Base-by-base conservation (phyloP, 2,329 filamentous ascomycete genomes). In the Lasiodiplodia gonubiensis region DNA sequence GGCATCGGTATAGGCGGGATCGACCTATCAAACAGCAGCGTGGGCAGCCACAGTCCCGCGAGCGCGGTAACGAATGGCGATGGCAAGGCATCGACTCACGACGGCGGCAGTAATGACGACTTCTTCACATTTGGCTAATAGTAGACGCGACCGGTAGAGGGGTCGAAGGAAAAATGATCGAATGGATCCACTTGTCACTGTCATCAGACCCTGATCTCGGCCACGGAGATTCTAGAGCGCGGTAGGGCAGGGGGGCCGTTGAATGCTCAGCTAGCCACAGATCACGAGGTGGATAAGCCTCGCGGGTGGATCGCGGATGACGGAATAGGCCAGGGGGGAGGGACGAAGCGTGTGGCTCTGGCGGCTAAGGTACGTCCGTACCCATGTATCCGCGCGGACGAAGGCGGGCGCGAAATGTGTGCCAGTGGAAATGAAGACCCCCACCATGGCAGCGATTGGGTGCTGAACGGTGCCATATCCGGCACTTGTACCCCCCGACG, bases 1-100 rank as follows among this genome's bases (percentile, higher is more conserved):
- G 64, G 64, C 54, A 67, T 67, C 46, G 60, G 66, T 11, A 64
- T 63, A 8, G 60, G 66, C 49, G 60, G 59, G 21, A 65, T 64
- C 53, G 66, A 59, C 49, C 59, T 65, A 57, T 64, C 30, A 6
- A 61, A 53, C 49, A 57, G 66, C 46, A 64, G 66, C 66, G 33
- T 67, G n/a, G 66, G 59, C 51, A 65, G 60, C 66, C 63, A 48
- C 48, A 66, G 53, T 51, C 48, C 64, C 21, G 54, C 53, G 16
- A 57, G 52, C 23, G 39, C 42, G 27, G 42, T 59, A 39, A 53
- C 53, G 14, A 66, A 66, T n/a, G 64, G 64, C 23, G 64, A 57
- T 11, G 64, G 25, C 53, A 37, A 12, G 48, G 37, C 30, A 23
- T 30, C 42, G 10, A n/a, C 30, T 21, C 52, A 54, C 10, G 49